Evolutionary conservation across 2,329 filamentous ascomycete genomes (phyloP).

Genomic region (Trichoderma lentiforme): DNA sequence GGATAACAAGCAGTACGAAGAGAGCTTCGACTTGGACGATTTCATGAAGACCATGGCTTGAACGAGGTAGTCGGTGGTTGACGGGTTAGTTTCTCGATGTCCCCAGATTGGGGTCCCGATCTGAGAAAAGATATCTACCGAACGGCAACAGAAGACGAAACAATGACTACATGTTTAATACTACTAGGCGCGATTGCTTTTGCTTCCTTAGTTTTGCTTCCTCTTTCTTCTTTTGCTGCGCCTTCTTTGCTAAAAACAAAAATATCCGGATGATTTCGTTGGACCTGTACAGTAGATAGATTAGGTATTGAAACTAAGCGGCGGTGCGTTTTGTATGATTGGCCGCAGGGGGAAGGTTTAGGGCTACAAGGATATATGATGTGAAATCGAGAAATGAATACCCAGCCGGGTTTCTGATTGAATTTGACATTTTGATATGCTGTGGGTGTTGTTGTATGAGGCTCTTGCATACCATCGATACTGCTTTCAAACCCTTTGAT

Average conservation of each 20-base stretch:
- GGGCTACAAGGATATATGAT: neutral
- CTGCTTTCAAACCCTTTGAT: neutral
- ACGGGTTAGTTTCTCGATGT: neutral
- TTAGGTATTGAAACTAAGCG: neutral
- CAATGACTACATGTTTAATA: neutral
- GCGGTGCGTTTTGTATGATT: neutral
- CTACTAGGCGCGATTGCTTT: neutral
- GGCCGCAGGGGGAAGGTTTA: neutral
- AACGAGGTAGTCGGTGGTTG: conserved; percentile 9
- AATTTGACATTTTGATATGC: neutral
- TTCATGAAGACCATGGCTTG: conserved; percentile 91
- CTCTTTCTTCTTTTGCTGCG: neutral
- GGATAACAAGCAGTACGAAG: conserved; percentile 97
- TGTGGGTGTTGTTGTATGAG: neutral
- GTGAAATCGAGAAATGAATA: neutral
- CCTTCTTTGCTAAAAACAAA: neutral
- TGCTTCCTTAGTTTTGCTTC: neutral
- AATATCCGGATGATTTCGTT: neutral
- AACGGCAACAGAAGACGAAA: neutral
- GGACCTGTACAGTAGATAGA: conserved; percentile 13
- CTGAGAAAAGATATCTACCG: neutral
- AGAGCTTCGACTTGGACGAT: conserved; percentile 93
- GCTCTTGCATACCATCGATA: neutral
- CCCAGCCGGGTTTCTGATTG: neutral
- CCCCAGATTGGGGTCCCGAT: neutral